phyloP scores from a whole-genome alignment of 768 basidiomycete species.

The Lactifluus subvellereus region DNA sequence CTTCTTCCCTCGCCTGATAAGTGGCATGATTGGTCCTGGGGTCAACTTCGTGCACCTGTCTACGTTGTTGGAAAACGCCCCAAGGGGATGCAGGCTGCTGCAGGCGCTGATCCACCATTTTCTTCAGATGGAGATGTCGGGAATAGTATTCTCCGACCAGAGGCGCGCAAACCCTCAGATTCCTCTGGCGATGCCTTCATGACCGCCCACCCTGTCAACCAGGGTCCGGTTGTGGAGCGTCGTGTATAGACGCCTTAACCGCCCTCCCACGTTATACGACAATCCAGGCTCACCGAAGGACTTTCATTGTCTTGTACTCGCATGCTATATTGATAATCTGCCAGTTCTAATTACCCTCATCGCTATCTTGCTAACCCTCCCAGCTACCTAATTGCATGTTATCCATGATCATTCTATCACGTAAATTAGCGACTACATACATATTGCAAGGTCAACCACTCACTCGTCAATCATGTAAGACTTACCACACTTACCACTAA shows the following conservation, averaged over 20 bases:
- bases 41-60: conserved; percentile 22
- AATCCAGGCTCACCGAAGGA: not conserved
- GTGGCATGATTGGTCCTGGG: conserved; percentile 26
- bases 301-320: conserved; percentile 9
- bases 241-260: not conserved
- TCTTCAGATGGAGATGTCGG: not conserved
- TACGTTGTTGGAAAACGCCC: conserved; percentile 19
- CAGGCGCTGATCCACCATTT: conserved; percentile 5
- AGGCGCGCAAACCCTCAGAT: not conserved
- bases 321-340: not conserved
- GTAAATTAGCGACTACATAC: conserved; percentile 11
- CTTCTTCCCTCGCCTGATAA: conserved; percentile 17
- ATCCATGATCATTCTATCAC: conserved; percentile 7
- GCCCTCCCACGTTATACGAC: not conserved
- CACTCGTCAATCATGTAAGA: too few relatives aligned
- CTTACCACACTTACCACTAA: too few relatives aligned
- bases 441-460: conserved; percentile 2
- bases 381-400: conserved; percentile 7
- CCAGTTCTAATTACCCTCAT: conserved; percentile 5
- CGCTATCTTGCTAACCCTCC: not conserved
- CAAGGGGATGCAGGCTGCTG: not conserved
- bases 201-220: not conserved
- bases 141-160: not conserved
- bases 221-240: not conserved
- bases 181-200: not conserved